Conservation (phyloP, 2,329 filamentous ascomycete species). For the Colletotrichum euphorbiae region DNA sequence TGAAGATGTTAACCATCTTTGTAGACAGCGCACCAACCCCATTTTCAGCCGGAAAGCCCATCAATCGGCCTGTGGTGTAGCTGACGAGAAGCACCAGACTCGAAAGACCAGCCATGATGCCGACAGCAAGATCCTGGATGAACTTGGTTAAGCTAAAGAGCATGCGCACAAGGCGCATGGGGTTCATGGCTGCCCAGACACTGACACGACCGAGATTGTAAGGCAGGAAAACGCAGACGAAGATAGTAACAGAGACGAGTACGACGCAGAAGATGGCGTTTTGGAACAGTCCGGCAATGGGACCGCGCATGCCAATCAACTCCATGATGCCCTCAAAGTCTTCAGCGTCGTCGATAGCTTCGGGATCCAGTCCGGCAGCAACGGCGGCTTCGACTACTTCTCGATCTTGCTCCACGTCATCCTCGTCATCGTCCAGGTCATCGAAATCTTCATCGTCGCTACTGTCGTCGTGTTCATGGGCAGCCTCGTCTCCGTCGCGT, state of each 20-base stretch:
- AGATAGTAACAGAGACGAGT: slow-evolving; percentile 87
- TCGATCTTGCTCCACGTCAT: slow-evolving; percentile 58
- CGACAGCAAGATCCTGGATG: slow-evolving; percentile 79
- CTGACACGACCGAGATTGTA: slow-evolving; percentile 92
- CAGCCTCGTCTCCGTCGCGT: slow-evolving; percentile 54
- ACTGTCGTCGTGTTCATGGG: slow-evolving; percentile 62
- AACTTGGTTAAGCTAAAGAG: slow-evolving; percentile 82
- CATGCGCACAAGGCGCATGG: slow-evolving; percentile 78
- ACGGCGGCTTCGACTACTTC: slow-evolving; percentile 74
- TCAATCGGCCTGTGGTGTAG: slow-evolving; percentile 38
- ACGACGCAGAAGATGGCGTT: slow-evolving; percentile 96
- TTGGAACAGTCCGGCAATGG: slow-evolving; percentile 88
- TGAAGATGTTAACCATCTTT: slow-evolving; percentile 56
- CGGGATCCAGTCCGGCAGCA: slow-evolving; percentile 77
- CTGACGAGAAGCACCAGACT: slow-evolving; percentile 30
- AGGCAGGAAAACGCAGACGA: slow-evolving; percentile 87
- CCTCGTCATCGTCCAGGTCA: slow-evolving; percentile 46
- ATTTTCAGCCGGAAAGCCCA: slow-evolving; percentile 35
- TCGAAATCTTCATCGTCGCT: slow-evolving; percentile 54
- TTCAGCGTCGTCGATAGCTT: slow-evolving; percentile 86
- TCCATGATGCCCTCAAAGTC: slow-evolving; percentile 97
- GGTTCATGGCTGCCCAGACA: slow-evolving; percentile 83
- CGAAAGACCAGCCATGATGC: slow-evolving; percentile 59
- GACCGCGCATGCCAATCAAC: slow-evolving; percentile 95
- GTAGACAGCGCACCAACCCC: slow-evolving; percentile 34